These are phyloP conservation scores for Drosera spatulata DNA, from an alignment of 179 eudicot genomes.

Conservation along the genomic window DNA sequence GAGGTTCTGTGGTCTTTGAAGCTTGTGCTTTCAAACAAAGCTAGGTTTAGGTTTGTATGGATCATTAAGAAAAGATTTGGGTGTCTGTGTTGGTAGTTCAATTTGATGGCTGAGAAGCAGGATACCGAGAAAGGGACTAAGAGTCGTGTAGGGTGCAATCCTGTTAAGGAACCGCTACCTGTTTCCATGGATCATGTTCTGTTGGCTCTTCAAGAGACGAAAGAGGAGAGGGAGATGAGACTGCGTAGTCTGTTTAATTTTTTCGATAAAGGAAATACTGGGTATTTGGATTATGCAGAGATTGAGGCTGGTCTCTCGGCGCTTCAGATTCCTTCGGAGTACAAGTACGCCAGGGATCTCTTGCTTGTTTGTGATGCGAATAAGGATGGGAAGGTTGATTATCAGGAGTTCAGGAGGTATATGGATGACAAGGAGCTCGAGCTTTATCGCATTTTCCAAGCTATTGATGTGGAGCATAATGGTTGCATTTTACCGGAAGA, in stretches of 20 bases:
- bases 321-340: conserved; percentile 70
- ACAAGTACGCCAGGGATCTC: conserved; percentile 85
- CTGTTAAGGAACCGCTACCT: conserved; percentile 60
- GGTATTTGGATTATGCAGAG: conserved; percentile 53
- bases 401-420: conserved; percentile 71
- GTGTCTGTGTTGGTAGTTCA: too few relatives aligned
- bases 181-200: conserved; percentile 79
- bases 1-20: too few relatives aligned
- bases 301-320: conserved; percentile 70
- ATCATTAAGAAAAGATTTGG: too few relatives aligned
- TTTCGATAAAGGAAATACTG: conserved; percentile 50
- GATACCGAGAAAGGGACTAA: conserved; percentile 14
- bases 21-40: too few relatives aligned
- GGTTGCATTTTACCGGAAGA: conserved; percentile 93
- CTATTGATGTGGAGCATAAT: conserved; percentile 88
- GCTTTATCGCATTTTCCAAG: conserved; percentile 80
- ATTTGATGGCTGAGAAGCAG: conserved; percentile 19
- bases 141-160: conserved; percentile 44
- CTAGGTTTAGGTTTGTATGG: too few relatives aligned
- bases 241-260: conserved; percentile 56
- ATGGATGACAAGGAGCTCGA: conserved; percentile 98
- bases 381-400: conserved; percentile 81
- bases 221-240: conserved; percentile 69
- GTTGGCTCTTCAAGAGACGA: conserved; percentile 64
- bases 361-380: conserved; percentile 73